Base-by-base conservation (phyloP, 106 monocot genomes). In the Gastrodia elata region DNA sequence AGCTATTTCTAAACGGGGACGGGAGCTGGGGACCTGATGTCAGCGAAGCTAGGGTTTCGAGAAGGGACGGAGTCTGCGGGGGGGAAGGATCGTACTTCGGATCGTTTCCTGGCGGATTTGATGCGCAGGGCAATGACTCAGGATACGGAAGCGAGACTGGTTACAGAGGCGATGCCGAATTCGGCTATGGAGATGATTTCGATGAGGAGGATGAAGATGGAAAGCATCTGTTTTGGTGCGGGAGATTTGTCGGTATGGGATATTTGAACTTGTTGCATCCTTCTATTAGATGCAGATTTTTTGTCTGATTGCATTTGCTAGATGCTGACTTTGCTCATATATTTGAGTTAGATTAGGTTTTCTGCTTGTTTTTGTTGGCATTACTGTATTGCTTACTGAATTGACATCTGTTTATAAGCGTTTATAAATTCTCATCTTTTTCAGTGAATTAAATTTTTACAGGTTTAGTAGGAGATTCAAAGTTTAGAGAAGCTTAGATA, bases 61-160 rank as follows among this genome's bases (percentile, higher is more conserved):
- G 71, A 22, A 70, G 69, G 33, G 81, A 69, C 64, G 86, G 73
- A 14, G 76, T 34, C 8, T 72, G 77, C 11, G 73, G 57, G n/a
- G 73, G 41, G n/a, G 80, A 77, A 36, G 49, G 73, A 24, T 44
- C 71, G 13, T 71, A 39, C 13, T 64, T 71, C n/a, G 82, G 80
- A 34, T 38, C 72, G 48, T 16, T 35, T 58, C 68, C 46, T 20
- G 57, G 73, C 24, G 72, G 68, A 16, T 18, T 36, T 16, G 58
- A 44, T 65, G 43, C 70, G 28, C 70, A 76, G 73, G 85, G 88
- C 27, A 85, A 83, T 38, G 91, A 91, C 40, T 91, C 89, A 0
- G 96, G 96, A 52, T 92, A 92, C 35, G 96, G 86, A 42, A 96
- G 96, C 61, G 96, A 96, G 81, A 83, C 89, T 0, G 96, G 96